Evolutionary conservation across 225 moss, liverwort and hornwort genomes (phyloP).

Genomic region (Asterella californica): DNA sequence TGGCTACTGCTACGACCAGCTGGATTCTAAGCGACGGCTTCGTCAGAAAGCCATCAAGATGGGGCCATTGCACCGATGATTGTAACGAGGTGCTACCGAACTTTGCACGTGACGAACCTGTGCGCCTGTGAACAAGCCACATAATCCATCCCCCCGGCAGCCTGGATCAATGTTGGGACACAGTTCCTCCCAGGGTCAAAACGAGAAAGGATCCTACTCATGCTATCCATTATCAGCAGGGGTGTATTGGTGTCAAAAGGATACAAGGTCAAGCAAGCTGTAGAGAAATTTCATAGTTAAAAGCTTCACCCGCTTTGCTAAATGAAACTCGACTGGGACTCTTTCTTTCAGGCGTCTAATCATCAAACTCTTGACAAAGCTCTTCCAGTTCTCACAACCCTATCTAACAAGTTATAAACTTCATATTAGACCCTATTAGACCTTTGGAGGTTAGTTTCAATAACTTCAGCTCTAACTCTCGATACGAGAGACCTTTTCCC

Average conservation of each 20-base stretch:
- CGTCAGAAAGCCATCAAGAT: slow-evolving; percentile 32
- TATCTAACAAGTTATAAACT: too few species aligned
- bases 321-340: not conserved
- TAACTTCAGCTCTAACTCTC: too few species aligned
- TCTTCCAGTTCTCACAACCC: too few species aligned
- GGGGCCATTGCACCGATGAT: slow-evolving; percentile 48
- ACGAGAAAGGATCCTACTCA: slow-evolving; percentile 25
- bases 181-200: slow-evolving; percentile 31
- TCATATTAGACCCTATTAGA: too few species aligned
- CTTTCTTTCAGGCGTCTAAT: not conserved
- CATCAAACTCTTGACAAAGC: not conserved
- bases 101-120: slow-evolving; percentile 44
- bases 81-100: slow-evolving; percentile 44
- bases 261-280: not conserved
- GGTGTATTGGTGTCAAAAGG: not conserved
- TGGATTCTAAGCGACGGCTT: slow-evolving; percentile 29
- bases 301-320: not conserved
- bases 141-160: slow-evolving; percentile 51
- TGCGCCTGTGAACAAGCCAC: slow-evolving; percentile 60
- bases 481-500: too few species aligned
- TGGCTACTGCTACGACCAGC: slow-evolving; percentile 30
- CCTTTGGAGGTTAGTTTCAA: too few species aligned
- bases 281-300: not conserved
- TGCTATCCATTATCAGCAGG: not conserved
- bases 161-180: slow-evolving; percentile 51